Evolutionary conservation across 805 yeast species (phyloP), one percentile per base, ranked within the genome.

Genomic region (Yamadazyma scolyti): DNA sequence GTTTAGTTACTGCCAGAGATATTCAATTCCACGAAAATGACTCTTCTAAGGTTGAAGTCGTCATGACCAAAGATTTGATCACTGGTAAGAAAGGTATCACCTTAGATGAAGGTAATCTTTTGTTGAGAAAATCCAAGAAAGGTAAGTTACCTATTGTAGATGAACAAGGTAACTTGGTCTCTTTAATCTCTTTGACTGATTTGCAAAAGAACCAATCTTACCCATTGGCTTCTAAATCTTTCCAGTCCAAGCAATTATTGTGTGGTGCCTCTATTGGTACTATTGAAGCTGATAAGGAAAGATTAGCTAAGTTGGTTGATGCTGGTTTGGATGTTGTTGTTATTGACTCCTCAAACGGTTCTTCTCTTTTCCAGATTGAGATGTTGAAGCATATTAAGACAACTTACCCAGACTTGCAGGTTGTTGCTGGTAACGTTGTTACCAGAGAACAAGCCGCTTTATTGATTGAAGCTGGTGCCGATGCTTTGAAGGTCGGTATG

Each of bases 241-340:
- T 80, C 52, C 71, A 79, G 48, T 85, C 97, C 32, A 93, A 93
- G 74, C 98, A 93, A 73, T 76, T 93, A 58, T 75, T 93, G 54
- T 87, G 96, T 76, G 98, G 97, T 75, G 98, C 98, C 50, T 94
- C 98, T 43, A 79, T 93, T 56, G 98, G 98, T 65, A 93, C 98
- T 43, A 71, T 94, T 42, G 82, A 76, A 25, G 82, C 85, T 50
- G 98, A 93, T 68, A 84, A 75, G 57, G 82, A 73, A 52, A 87
- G 98, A 71, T 75, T 93, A 51, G 59, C 60, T 38, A 75, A 81
- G 68, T 77, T 93, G 51, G 97, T 82, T 39, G 95, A 78, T 33
- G 97, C 97, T 34, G 98, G 98, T 52, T 77, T 93, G 58, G 98
- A 93, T 62, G 96, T 93, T 44, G 97, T 93, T 41, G 79, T 93